Percentiles rank a stretch among this genome's conserved stretches.
Conservation (phyloP, 345 rosid genomes). For the Acer yangbiense region DNA sequence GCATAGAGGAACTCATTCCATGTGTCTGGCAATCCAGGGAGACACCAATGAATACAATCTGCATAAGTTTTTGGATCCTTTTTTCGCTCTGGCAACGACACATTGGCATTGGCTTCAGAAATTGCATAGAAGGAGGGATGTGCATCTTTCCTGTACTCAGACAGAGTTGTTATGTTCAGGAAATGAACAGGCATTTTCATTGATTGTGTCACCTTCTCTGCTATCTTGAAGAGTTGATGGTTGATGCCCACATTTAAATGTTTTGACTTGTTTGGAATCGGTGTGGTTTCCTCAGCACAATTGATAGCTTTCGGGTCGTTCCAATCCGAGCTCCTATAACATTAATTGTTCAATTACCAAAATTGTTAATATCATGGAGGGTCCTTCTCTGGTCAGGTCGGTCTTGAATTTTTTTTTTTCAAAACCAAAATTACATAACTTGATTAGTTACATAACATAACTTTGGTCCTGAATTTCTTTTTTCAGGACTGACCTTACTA, state of each 20-base stretch:
- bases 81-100: conserved; percentile 53
- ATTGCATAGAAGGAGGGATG: conserved; percentile 81
- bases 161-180: conserved; percentile 69
- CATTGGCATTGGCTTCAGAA: conserved; percentile 61
- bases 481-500: too few species aligned
- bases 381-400: too few species aligned
- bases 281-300: conserved; percentile 75
- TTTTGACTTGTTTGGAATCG: conserved; percentile 56
- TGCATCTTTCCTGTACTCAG: conserved; percentile 87
- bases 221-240: conserved; percentile 50
- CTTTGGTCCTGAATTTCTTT: too few species aligned
- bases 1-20: conserved; percentile 72
- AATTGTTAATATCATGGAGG: too few species aligned
- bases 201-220: conserved; percentile 48
- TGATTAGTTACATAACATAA: too few species aligned
- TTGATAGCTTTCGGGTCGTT: conserved; percentile 72
- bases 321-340: conserved; percentile 85
- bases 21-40: conserved; percentile 90
- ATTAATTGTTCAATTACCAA: too few species aligned
- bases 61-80: conserved; percentile 71
- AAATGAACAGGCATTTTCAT: conserved; percentile 67
- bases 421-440: too few species aligned
- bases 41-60: conserved; percentile 98
- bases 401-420: too few species aligned
- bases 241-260: conserved; percentile 74